Percentiles rank a stretch among this genome's conserved stretches.
Evolutionary conservation across 2,329 filamentous ascomycete genomes (phyloP).

Genomic region (Cladosporium sp.): DNA sequence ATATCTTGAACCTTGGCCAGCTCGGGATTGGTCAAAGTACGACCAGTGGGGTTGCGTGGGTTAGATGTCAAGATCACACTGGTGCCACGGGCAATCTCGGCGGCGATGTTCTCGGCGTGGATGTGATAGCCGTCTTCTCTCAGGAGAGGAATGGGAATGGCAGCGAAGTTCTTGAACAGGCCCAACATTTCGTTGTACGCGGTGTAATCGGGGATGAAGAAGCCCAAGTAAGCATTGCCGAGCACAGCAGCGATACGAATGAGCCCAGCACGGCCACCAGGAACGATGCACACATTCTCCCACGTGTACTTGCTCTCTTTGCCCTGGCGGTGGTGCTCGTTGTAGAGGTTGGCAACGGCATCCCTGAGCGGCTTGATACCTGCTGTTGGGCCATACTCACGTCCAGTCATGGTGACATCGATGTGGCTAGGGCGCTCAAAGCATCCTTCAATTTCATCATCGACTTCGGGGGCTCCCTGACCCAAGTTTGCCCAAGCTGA

Average conservation of each 20-base stretch:
- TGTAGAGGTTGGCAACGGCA: slow-evolving; percentile 88
- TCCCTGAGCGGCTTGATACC: slow-evolving; percentile 87
- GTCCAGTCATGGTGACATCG: slow-evolving; percentile 69
- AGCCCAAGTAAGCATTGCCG: slow-evolving; percentile 77
- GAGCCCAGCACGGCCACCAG: slow-evolving; percentile 84
- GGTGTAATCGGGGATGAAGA: slow-evolving; percentile 77
- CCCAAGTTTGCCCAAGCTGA: slow-evolving; percentile 87
- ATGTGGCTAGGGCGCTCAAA: slow-evolving; percentile 77
- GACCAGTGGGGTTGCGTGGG: slow-evolving; percentile 88
- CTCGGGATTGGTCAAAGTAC: slow-evolving; percentile 79
- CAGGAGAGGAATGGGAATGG: slow-evolving; percentile 78
- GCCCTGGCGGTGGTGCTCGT: slow-evolving; percentile 82
- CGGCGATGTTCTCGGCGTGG: slow-evolving; percentile 85
- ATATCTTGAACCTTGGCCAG: slow-evolving; percentile 88
- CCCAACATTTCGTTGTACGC: slow-evolving; percentile 98
- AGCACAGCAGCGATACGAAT: slow-evolving; percentile 93
- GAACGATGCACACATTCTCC: slow-evolving; percentile 97
- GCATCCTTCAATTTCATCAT: slow-evolving; percentile 78
- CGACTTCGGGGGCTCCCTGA: slow-evolving; percentile 89
- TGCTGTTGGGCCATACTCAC: slow-evolving; percentile 89
- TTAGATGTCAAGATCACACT: slow-evolving; percentile 89
- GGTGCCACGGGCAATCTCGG: slow-evolving; percentile 46
- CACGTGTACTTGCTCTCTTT: slow-evolving; percentile 89
- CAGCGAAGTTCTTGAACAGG: slow-evolving; percentile 89
- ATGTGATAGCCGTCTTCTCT: slow-evolving; percentile 89